Base-by-base conservation (phyloP, 78 protist genomes). In the Isochrysis galbana region DNA sequence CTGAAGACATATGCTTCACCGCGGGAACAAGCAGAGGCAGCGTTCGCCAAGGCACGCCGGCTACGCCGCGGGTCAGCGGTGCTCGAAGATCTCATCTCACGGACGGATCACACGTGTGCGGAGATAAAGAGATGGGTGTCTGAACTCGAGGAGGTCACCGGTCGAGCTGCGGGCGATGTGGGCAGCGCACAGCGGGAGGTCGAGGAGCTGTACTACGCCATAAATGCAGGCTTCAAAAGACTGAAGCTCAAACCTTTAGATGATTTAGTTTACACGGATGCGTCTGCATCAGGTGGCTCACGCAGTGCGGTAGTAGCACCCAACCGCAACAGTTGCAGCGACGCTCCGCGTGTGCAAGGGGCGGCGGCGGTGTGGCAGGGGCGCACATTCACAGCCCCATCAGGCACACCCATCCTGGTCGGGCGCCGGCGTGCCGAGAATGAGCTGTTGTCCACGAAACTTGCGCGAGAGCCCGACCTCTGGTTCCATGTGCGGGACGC, bases 401-500 rank as follows among this genome's bases (percentile, higher is more conserved):
- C 32, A 3, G 86, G 86, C 2, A n/a, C 41, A 17, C 86, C 47
- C 19, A 77, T 77, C 26, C 47, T 77, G 19, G 86, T 77, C 34
- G 86, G 86, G 34, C 86, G 86, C n/a, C 36, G 41, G 36, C 45
- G 45, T 17, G 19, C 22, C n/a, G 86, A 77, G 86, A 77, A 77
- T 38, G 86, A 77, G 86, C 47, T 1, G 86, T 46, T 77, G 38
- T 38, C 86, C 36, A 44, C 41, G 36, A 3, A 0, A 14, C 22
- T 77, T 14, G 86, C 86, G n/a, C 86, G 86, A 26, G 29, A 77
- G 1, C 86, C 86, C 36, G 86, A 77, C 86, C 48, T 77, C 32
- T 77, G 86, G 86, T 23, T 77, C 36, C 86, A 77, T n/a, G 86
- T 41, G 34, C 86, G 86, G 21, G 86, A n/a, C 34, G n/a, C n/a